These are phyloP conservation scores for Trifolium fragiferum DNA, from an alignment of 306 rosid genomes.

Conservation along the genomic window DNA sequence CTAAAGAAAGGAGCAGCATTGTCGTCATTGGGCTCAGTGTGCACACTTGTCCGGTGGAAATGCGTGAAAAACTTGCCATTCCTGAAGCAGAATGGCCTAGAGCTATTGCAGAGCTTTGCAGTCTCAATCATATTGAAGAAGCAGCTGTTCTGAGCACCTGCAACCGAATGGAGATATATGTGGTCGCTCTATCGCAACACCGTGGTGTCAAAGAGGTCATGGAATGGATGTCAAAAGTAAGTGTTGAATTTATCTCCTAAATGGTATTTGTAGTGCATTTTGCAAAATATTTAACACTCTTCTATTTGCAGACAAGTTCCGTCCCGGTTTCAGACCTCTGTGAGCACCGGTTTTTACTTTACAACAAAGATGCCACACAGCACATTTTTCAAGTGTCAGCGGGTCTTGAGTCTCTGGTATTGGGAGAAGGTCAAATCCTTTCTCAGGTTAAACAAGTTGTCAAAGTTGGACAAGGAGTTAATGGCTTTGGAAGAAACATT, in stretches of 20 bases:
- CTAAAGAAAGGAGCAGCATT: conserved; percentile 95
- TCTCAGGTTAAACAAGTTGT: conserved; percentile 99
- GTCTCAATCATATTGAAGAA: conserved; percentile 94
- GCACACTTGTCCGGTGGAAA: conserved; percentile 94
- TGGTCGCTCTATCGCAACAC: conserved; percentile 92
- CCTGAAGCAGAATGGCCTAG: conserved; percentile 99
- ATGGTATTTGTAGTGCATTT: conserved; percentile 15
- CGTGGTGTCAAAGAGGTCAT: conserved; percentile 98
- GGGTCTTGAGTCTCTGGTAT: conserved; percentile 96
- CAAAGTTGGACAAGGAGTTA: conserved; percentile 94
- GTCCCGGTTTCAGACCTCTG: conserved; percentile 87
- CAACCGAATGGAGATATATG: conserved; percentile 99
- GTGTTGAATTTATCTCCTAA: conserved; percentile 21
- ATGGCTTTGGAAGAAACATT: conserved; percentile 92
- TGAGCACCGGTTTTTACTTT: conserved; percentile 79
- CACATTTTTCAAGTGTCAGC: conserved; percentile 96
- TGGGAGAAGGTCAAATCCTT: conserved; percentile 99
- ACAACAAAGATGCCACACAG: conserved; percentile 89
- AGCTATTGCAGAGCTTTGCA: conserved; percentile 91
- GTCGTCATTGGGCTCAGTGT: conserved; percentile 97
- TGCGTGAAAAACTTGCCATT: conserved; percentile 97
- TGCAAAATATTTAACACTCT: conserved; percentile 10
- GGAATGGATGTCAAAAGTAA: conserved; percentile 98
- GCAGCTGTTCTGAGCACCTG: conserved; percentile 99
- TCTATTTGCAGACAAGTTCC: conserved; percentile 79